Conservation (phyloP, 306 rosid species). For the Fagus sylvatica region DNA sequence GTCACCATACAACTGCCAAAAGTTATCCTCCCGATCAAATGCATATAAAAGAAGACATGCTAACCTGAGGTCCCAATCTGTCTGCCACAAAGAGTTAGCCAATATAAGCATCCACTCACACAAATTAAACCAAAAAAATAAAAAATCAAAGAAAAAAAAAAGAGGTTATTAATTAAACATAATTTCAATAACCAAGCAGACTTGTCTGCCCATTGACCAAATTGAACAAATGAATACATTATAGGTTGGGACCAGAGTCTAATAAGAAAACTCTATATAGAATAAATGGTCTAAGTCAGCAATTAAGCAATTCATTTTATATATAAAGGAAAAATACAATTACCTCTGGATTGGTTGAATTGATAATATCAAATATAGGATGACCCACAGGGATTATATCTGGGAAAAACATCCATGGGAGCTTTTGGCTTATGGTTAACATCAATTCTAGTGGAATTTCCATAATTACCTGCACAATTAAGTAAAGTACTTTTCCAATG, state of each 20-base stretch:
- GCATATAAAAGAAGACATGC: slow-evolving; percentile 89
- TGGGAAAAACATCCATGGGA: slow-evolving; percentile 98
- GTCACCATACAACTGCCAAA: slow-evolving; percentile 93
- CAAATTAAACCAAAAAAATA: background rate
- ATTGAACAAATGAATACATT: background rate
- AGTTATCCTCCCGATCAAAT: slow-evolving; percentile 78
- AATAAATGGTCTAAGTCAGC: background rate
- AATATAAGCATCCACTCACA: slow-evolving; percentile 27
- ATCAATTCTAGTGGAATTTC: slow-evolving; percentile 91
- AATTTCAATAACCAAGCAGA: background rate
- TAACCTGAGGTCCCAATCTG: slow-evolving; percentile 94
- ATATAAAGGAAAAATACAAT: slow-evolving; percentile 15
- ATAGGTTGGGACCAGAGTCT: background rate
- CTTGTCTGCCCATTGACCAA: background rate
- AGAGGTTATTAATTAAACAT: slow-evolving; percentile 8
- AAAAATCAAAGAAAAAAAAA: background rate
- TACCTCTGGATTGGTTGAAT: slow-evolving; percentile 95
- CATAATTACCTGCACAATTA: slow-evolving; percentile 74
- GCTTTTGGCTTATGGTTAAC: slow-evolving; percentile 87
- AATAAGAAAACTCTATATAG: background rate
- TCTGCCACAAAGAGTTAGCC: slow-evolving; percentile 67
- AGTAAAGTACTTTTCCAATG: slow-evolving; percentile 11
- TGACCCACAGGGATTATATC: slow-evolving; percentile 90
- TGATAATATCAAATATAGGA: slow-evolving; percentile 92
- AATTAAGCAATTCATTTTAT: slow-evolving; percentile 2